A percentile compares a stretch with the other conserved stretches of the same genome.
phyloP scores from a whole-genome alignment of 2,329 filamentous ascomycete species.

The Sordariomycetes sp. region DNA sequence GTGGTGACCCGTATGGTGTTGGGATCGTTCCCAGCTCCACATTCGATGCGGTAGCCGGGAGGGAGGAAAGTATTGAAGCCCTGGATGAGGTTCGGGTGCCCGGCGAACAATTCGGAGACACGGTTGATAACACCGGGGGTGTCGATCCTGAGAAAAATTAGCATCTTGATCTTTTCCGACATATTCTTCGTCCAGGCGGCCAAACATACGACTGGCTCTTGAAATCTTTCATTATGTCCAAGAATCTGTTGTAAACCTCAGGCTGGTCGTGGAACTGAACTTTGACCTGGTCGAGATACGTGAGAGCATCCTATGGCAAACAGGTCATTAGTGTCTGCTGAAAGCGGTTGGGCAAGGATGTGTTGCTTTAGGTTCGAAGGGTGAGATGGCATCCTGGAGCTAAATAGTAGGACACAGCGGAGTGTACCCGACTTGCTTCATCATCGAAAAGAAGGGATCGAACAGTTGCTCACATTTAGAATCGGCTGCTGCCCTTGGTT shows the following conservation, averaged over 20 bases:
- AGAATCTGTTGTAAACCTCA: constrained; percentile 91
- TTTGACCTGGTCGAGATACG: constrained; percentile 96
- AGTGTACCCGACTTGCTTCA: neutral
- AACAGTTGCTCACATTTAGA: constrained; percentile 35
- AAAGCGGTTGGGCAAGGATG: neutral
- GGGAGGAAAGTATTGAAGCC: constrained; percentile 98
- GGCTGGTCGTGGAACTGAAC: constrained; percentile 95
- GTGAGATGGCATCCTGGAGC: neutral
- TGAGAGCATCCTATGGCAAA: constrained; percentile 57
- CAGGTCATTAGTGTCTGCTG: neutral
- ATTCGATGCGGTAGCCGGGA: constrained; percentile 93
- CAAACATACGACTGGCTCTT: constrained; percentile 81
- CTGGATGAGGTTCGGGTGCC: constrained; percentile 89
- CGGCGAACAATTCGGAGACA: constrained; percentile 90
- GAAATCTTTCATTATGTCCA: constrained; percentile 99
- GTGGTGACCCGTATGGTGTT: constrained; percentile 96
- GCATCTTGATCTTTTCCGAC: neutral
- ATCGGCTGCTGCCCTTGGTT: constrained; percentile 32
- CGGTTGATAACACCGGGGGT: constrained; percentile 95
- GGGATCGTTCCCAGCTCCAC: constrained; percentile 83
- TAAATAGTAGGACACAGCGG: neutral
- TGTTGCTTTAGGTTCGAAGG: neutral
- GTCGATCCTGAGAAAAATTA: constrained; percentile 56
- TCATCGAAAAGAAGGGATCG: neutral
- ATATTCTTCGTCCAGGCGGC: neutral